A percentile compares a stretch with the other conserved stretches of the same genome.
Conservation (phyloP, 1,139 yeast genomes). For the Eremothecium sinecaudum region DNA sequence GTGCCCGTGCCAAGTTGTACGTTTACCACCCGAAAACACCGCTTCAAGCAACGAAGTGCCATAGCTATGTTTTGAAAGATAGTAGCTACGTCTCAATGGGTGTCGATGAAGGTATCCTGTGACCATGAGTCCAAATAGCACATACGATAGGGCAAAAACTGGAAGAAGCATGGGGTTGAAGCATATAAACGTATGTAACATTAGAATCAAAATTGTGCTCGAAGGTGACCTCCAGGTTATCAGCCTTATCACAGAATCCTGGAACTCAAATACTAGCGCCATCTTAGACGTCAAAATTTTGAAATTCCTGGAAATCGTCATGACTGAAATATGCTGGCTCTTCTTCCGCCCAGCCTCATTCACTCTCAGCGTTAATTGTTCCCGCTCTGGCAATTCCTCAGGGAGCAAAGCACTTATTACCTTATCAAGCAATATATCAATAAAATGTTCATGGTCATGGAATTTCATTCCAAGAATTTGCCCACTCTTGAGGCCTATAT, state of each 20-base stretch:
- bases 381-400: slow-evolving; percentile 39
- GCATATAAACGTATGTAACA: slow-evolving; percentile 50
- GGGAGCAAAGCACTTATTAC: slow-evolving; percentile 43
- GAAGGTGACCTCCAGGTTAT: slow-evolving; percentile 57
- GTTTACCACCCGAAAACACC: slow-evolving; percentile 38
- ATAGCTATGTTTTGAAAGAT: slow-evolving; percentile 38
- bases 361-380: slow-evolving; percentile 37
- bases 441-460: slow-evolving; percentile 38
- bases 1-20: slow-evolving; percentile 29
- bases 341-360: slow-evolving; percentile 39
- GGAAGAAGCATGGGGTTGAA: slow-evolving; percentile 63
- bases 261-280: slow-evolving; percentile 45
- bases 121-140: slow-evolving; percentile 51
- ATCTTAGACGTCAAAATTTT: slow-evolving; percentile 44
- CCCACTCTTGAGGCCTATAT: too few species aligned
- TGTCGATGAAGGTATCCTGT: slow-evolving; percentile 69
- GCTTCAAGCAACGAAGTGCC: slow-evolving; percentile 51
- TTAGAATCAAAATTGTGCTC: slow-evolving; percentile 44
- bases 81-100: slow-evolving; percentile 44
- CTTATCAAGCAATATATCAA: slow-evolving; percentile 49
- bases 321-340: slow-evolving; percentile 43
- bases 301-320: slow-evolving; percentile 42
- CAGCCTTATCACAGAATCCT: slow-evolving; percentile 46
- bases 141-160: slow-evolving; percentile 50
- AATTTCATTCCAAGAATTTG: neutral